Conservation (phyloP, 441 rosid genomes). For the Gossypium davidsonii region DNA sequence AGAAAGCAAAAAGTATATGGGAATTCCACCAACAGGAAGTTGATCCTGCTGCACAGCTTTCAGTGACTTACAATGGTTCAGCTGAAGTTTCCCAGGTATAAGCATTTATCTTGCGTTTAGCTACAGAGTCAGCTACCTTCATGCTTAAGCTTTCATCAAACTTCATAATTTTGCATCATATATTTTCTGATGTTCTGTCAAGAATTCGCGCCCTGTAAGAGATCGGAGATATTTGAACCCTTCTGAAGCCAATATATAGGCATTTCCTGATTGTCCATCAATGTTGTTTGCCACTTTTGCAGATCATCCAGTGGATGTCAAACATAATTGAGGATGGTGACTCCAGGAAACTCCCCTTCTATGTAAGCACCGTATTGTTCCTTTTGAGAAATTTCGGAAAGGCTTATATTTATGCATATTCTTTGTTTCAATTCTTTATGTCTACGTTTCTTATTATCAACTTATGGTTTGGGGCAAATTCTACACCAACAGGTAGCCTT, state of each 20-base stretch:
- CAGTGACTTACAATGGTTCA: constrained; percentile 76
- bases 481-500: not conserved
- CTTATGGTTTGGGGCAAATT: not conserved
- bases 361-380: constrained; percentile 42
- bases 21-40: constrained; percentile 46
- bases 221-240: not conserved
- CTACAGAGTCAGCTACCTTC: constrained; percentile 4
- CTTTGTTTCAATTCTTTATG: not conserved
- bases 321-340: constrained; percentile 84
- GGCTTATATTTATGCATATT: not conserved
- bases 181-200: not conserved
- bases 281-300: constrained; percentile 20
- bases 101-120: not conserved
- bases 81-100: constrained; percentile 64
- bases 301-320: constrained; percentile 81
- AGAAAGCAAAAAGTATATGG: constrained; percentile 53
- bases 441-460: not conserved
- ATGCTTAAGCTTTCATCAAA: not conserved
- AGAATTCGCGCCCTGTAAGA: not conserved
- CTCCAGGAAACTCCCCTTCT: constrained; percentile 74
- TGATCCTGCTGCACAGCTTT: constrained; percentile 89
- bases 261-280: constrained; percentile 7
- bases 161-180: not conserved
- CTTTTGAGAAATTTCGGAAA: not conserved
- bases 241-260: not conserved